phyloP scores from a whole-genome alignment of 2,329 filamentous ascomycete genomes.

The Pyrenophora seminiperda region DNA sequence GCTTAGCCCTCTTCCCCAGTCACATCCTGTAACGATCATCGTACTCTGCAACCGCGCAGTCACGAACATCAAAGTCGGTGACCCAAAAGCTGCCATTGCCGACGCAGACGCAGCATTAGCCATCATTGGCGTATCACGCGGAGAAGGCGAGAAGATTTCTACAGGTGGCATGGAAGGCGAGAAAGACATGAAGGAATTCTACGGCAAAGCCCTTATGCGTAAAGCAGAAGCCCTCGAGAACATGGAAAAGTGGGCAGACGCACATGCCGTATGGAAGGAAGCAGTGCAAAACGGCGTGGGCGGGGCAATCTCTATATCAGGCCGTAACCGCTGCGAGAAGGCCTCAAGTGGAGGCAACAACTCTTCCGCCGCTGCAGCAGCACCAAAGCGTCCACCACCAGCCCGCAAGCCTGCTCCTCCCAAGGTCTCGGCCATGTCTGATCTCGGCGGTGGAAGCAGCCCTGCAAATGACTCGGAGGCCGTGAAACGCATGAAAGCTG shows the following conservation, averaged over 20 bases:
- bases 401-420: constrained; percentile 33
- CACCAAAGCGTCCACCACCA: constrained; percentile 33
- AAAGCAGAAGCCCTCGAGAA: constrained; percentile 96
- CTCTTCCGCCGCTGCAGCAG: constrained; percentile 20
- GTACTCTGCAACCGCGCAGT: constrained; percentile 89
- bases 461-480: constrained; percentile 68
- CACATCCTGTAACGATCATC: constrained; percentile 85
- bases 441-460: constrained; percentile 44
- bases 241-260: constrained; percentile 91
- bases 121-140: constrained; percentile 78
- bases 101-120: constrained; percentile 82
- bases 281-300: constrained; percentile 86
- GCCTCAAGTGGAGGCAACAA: constrained; percentile 60
- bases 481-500: constrained; percentile 78
- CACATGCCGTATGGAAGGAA: constrained; percentile 76
- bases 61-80: constrained; percentile 87
- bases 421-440: constrained; percentile 50
- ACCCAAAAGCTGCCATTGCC: constrained; percentile 81
- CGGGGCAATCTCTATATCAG: constrained; percentile 81
- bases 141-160: constrained; percentile 79
- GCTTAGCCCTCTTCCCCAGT: constrained; percentile 72
- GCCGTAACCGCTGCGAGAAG: constrained; percentile 86
- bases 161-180: constrained; percentile 62
- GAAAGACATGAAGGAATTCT: constrained; percentile 92
- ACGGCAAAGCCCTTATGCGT: constrained; percentile 88